Evolutionary conservation across 306 rosid genomes (phyloP), one percentile per base, ranked within the genome.

Genomic region (Erythrophleum fordii): DNA sequence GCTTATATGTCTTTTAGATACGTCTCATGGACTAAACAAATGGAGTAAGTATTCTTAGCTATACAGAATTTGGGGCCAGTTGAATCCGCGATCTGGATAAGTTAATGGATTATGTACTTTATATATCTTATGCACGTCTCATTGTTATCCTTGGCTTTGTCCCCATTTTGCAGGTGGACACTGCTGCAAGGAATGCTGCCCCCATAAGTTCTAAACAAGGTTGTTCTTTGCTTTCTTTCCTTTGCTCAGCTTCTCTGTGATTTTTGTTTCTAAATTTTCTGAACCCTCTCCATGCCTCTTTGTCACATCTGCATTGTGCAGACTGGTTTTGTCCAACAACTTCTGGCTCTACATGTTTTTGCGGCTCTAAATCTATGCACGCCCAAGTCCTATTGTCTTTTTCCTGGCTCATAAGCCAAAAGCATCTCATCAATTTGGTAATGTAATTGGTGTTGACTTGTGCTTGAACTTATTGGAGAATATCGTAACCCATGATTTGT

Each of bases 161-260:
- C 89, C 87, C 90, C 88, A 84, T 76, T 45, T 73, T 84, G 86
- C 86, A 89, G 91, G 86, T 80, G 82, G 89, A 80, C 76, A 25
- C 79, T 53, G 75, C 84, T 76, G 69, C 84, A 42, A 80, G 78
- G 73, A 76, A 77, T 58, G 83, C 81, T 49, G 79, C 83, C 84
- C 77, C 76, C 69, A 75, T 85, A 83, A 75, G 45, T 80, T 85
- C 80, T 49, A 86, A 85, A 83, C 76, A 81, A 76, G 95, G 89
- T 89, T 76, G 81, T 74, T 65, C 78, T 37, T 76, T 86, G 66
- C 75, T 78, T 81, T 75, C 84, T 83, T 82, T 84, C 86, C 79
- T 62, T 73, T 87, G 78, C 85, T 80, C 83, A 53, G 48, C 82
- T 80, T 82, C 72, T 69, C 77, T 69, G 28, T 51, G 34, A 72